phyloP scores from a whole-genome alignment of 2,329 filamentous ascomycete species.

The Byssothecium circinans region DNA sequence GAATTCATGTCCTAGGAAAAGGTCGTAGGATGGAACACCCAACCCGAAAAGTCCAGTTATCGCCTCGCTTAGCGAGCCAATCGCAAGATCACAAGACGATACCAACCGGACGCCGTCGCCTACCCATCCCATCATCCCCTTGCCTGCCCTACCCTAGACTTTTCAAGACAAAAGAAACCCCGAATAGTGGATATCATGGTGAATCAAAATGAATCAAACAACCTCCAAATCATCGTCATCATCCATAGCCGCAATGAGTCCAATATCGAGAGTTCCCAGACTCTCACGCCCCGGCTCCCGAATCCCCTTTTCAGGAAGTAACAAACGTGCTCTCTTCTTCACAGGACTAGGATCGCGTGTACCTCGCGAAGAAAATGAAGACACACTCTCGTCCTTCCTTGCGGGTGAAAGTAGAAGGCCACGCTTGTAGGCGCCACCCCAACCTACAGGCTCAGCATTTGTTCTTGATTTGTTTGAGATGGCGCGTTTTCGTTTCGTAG shows the following conservation, averaged over 20 bases:
- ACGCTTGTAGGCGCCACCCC: slow-evolving; percentile 50
- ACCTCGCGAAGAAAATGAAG: slow-evolving; percentile 26
- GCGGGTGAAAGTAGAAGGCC: slow-evolving; percentile 44
- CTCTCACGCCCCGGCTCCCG: slow-evolving; percentile 54
- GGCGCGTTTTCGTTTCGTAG: slow-evolving; percentile 48
- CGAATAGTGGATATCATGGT: slow-evolving; percentile 19
- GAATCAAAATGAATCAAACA: slow-evolving; percentile 32
- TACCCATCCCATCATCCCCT: slow-evolving; percentile 7
- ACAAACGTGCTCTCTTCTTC: slow-evolving; percentile 53
- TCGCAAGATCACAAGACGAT: neutral
- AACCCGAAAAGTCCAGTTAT: slow-evolving; percentile 20
- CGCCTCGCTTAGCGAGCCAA: slow-evolving; percentile 29
- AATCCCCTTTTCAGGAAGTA: slow-evolving; percentile 53
- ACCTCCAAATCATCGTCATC: slow-evolving; percentile 54
- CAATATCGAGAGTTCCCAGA: slow-evolving; percentile 39
- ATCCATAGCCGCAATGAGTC: slow-evolving; percentile 42
- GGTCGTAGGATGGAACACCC: slow-evolving; percentile 19
- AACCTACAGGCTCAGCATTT: slow-evolving; percentile 48
- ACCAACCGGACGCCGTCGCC: slow-evolving; percentile 5
- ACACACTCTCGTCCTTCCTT: slow-evolving; percentile 24
- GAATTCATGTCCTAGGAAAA: slow-evolving; percentile 19
- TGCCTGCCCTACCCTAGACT: slow-evolving; percentile 2
- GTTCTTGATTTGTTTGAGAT: slow-evolving; percentile 33
- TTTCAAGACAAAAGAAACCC: slow-evolving; percentile 6
- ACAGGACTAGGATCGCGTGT: slow-evolving; percentile 40